These are phyloP conservation scores for Salix brachista DNA, from an alignment of 345 rosid species.

Conservation along the genomic window DNA sequence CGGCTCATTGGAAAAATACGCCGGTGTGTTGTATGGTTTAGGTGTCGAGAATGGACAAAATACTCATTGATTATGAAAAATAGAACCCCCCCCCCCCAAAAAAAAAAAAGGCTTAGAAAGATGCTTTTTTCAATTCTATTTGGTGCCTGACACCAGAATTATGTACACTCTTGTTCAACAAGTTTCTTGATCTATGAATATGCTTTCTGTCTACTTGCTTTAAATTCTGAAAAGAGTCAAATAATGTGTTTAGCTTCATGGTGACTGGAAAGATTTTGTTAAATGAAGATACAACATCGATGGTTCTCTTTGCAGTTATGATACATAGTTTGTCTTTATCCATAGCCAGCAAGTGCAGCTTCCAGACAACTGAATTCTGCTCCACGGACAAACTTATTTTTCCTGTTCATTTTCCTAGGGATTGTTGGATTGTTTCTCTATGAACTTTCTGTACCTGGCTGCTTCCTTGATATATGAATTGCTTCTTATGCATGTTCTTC, in stretches of 20 bases:
- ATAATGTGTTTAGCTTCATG: background rate
- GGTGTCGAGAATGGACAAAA: constrained; percentile 63
- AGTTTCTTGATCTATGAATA: constrained; percentile 19
- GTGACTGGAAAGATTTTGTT: background rate
- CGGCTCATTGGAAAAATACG: constrained; percentile 57
- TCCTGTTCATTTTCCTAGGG: background rate
- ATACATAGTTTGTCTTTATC: background rate
- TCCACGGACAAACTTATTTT: background rate
- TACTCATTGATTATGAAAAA: constrained; percentile 29
- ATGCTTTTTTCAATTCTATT: constrained; percentile 10
- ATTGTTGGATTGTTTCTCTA: background rate
- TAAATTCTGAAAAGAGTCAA: background rate
- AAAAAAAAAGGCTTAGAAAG: background rate
- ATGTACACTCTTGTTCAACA: constrained; percentile 25
- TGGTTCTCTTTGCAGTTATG: background rate
- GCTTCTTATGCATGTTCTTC: background rate
- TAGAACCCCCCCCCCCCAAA: background rate
- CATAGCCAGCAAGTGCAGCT: background rate
- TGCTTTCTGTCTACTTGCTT: background rate
- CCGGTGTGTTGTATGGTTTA: constrained; percentile 72
- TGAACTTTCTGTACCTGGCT: background rate
- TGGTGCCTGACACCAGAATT: constrained; percentile 17
- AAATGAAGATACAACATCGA: background rate
- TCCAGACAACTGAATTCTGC: background rate
- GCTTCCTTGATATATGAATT: background rate